Evolutionary conservation across 305 asterid species (phyloP).

Genomic region (Fraxinus sp.): DNA sequence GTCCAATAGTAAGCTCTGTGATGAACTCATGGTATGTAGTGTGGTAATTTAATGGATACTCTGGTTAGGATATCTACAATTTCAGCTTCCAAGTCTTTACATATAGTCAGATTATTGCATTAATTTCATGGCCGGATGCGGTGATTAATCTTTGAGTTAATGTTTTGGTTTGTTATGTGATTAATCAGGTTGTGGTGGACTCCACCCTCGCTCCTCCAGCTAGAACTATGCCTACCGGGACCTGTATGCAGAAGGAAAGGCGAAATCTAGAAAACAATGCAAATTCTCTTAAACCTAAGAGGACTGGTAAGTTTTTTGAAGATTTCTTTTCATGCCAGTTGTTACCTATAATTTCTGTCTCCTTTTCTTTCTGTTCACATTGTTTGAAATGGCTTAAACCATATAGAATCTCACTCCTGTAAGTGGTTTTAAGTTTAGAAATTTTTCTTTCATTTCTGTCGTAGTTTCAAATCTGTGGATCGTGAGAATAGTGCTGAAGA

Average conservation of each 20-base stretch:
- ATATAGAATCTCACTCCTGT: background rate
- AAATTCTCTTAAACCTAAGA: background rate
- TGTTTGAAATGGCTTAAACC: background rate
- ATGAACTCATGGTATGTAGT: background rate
- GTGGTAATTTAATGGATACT: too few species aligned
- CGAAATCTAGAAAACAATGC: slow-evolving; percentile 26
- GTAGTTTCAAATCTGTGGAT: slow-evolving; percentile 60
- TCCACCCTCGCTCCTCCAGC: slow-evolving; percentile 58
- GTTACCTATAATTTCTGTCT: slow-evolving; percentile 53
- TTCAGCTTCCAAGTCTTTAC: too few species aligned
- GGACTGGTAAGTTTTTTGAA: slow-evolving; percentile 34
- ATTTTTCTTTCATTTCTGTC: background rate
- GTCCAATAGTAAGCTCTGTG: background rate
- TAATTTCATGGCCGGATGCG: too few species aligned
- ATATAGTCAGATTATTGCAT: too few species aligned
- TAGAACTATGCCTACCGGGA: slow-evolving; percentile 69
- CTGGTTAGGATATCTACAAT: too few species aligned
- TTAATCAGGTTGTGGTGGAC: slow-evolving; percentile 60
- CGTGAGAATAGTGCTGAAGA: slow-evolving; percentile 58
- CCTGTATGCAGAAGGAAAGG: slow-evolving; percentile 55
- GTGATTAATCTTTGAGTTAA: background rate
- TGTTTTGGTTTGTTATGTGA: background rate
- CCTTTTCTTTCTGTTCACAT: slow-evolving; percentile 20
- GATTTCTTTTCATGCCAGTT: slow-evolving; percentile 62
- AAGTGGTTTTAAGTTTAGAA: background rate